A percentile compares a stretch with the other conserved stretches of the same genome.
These are phyloP conservation scores for Globisporangium orthogonon DNA, from an alignment of 352 stramenopile genomes.

Conservation along the genomic window DNA sequence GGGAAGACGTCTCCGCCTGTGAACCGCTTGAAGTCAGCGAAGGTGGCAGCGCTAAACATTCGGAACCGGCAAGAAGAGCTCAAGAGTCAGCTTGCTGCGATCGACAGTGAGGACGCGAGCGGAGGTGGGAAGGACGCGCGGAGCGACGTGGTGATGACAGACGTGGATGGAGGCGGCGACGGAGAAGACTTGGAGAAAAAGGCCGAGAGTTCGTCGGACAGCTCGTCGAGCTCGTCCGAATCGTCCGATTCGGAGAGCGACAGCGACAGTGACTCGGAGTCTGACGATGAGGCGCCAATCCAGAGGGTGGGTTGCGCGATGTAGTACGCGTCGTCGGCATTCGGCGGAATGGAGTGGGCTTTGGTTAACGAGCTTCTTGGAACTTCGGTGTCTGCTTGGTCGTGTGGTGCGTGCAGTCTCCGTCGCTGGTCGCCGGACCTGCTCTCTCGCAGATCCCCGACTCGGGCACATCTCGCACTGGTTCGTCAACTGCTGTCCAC, in stretches of 20 bases:
- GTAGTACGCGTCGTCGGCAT: constrained; percentile 17
- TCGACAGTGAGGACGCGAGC: constrained; percentile 37
- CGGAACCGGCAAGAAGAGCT: constrained; percentile 64
- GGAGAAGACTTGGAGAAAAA: constrained; percentile 26
- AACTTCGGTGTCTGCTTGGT: constrained; percentile 1
- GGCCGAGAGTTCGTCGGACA: constrained; percentile 14
- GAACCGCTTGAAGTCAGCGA: constrained; percentile 76
- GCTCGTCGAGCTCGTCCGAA: constrained; percentile 71
- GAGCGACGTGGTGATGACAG: constrained; percentile 41
- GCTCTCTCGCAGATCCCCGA: constrained; percentile 44
- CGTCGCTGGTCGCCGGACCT: constrained; percentile 46
- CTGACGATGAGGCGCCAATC: constrained; percentile 60
- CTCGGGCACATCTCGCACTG: constrained; percentile 21
- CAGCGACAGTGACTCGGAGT: constrained; percentile 81
- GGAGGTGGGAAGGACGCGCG: constrained; percentile 17
- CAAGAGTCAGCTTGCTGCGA: constrained; percentile 70
- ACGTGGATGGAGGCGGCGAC: constrained; percentile 23
- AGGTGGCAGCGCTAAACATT: constrained; percentile 78
- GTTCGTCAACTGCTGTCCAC: constrained; percentile 19
- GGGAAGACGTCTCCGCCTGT: constrained; percentile 40
- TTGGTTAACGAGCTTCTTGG: constrained; percentile 15
- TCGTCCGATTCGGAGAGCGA: constrained; percentile 83
- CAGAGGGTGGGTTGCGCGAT: constrained; percentile 78
- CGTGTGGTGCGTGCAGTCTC: constrained; percentile 31
- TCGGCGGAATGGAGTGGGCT: constrained; percentile 13